These are phyloP conservation scores for Endocalyx cinctus DNA, from an alignment of 2,329 filamentous ascomycete genomes.

Conservation along the genomic window DNA sequence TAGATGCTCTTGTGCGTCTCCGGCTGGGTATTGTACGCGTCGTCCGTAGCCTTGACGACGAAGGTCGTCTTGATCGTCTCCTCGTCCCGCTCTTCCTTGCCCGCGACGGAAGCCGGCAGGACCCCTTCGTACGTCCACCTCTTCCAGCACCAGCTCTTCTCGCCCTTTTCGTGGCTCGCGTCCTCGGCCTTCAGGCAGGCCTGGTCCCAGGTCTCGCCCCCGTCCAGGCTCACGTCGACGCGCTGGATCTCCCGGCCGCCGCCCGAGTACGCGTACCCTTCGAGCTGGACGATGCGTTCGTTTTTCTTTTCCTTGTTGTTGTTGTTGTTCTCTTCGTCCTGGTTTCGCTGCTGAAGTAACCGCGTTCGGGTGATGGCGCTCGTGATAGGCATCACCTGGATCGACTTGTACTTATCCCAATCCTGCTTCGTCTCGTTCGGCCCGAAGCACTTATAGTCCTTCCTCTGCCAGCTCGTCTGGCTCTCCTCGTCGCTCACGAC, in stretches of 20 bases:
- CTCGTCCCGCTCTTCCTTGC: too few relatives aligned
- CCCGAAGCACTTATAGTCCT: constrained; percentile 66
- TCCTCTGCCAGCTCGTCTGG: constrained; percentile 59
- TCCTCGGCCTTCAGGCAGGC: constrained; percentile 55
- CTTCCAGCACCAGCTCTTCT: constrained; percentile 59
- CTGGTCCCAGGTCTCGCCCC: constrained; percentile 60
- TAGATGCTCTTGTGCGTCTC: constrained; percentile 56
- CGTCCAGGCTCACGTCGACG: constrained; percentile 63
- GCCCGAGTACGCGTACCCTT: constrained; percentile 65
- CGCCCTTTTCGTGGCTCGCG: constrained; percentile 28
- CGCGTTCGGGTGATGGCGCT: constrained; percentile 54
- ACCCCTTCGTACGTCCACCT: constrained; percentile 54
- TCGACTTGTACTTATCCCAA: constrained; percentile 59
- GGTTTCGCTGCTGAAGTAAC: constrained; percentile 12
- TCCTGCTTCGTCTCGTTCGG: constrained; percentile 57
- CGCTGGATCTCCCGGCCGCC: constrained; percentile 61
- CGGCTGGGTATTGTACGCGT: constrained; percentile 63
- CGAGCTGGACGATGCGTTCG: constrained; percentile 30
- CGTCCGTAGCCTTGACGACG: constrained; percentile 63
- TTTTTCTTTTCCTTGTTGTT: constrained; percentile 2
- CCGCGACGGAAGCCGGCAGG: constrained; percentile 29
- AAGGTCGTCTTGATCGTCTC: constrained; percentile 48
- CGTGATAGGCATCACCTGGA: constrained; percentile 65
- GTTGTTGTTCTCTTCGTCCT: neutral
- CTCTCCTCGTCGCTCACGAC: constrained; percentile 63